These are phyloP conservation scores for Skeletonema menzelii DNA, from an alignment of 108 stramenopile species.

Conservation along the genomic window DNA sequence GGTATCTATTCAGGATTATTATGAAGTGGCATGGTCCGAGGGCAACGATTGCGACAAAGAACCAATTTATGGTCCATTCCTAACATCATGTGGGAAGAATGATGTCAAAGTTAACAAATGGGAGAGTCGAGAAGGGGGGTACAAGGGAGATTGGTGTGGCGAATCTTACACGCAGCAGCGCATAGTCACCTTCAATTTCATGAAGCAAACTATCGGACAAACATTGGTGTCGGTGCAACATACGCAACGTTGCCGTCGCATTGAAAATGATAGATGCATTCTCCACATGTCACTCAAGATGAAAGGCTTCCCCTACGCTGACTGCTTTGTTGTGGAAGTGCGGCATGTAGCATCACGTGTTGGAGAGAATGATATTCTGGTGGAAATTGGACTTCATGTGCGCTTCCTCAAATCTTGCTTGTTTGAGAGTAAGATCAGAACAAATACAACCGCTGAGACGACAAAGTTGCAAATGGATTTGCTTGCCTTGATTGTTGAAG, in stretches of 20 bases:
- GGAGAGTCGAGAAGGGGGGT: slow-evolving; percentile 14
- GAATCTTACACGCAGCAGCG: slow-evolving; percentile 56
- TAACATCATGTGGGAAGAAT: slow-evolving; percentile 17
- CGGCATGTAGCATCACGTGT: slow-evolving; percentile 71
- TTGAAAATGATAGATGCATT: slow-evolving; percentile 56
- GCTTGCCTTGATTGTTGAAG: slow-evolving; percentile 20
- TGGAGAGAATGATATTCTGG: slow-evolving; percentile 43
- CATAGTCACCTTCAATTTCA: slow-evolving; percentile 61
- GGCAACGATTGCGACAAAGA: slow-evolving; percentile 14
- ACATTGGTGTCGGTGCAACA: slow-evolving; percentile 76
- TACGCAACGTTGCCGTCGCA: slow-evolving; percentile 59
- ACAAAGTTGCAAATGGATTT: slow-evolving; percentile 23
- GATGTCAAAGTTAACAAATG: slow-evolving; percentile 21
- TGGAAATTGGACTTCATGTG: slow-evolving; percentile 73
- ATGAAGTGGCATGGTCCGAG: slow-evolving; percentile 40
- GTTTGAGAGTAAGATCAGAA: slow-evolving; percentile 67
- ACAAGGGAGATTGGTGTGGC: slow-evolving; percentile 53
- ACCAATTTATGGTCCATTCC: slow-evolving; percentile 33
- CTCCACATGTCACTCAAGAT: slow-evolving; percentile 60
- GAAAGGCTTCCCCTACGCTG: slow-evolving; percentile 79
- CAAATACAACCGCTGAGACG: slow-evolving; percentile 29
- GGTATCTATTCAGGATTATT: slow-evolving; percentile 36
- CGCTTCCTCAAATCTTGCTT: slow-evolving; percentile 65
- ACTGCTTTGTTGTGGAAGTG: slow-evolving; percentile 74
- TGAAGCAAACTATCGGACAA: slow-evolving; percentile 73